Evolutionary conservation across 768 basidiomycete genomes (phyloP), one percentile per base, ranked within the genome.

Genomic region (Coprinopsis marcescibilis): DNA sequence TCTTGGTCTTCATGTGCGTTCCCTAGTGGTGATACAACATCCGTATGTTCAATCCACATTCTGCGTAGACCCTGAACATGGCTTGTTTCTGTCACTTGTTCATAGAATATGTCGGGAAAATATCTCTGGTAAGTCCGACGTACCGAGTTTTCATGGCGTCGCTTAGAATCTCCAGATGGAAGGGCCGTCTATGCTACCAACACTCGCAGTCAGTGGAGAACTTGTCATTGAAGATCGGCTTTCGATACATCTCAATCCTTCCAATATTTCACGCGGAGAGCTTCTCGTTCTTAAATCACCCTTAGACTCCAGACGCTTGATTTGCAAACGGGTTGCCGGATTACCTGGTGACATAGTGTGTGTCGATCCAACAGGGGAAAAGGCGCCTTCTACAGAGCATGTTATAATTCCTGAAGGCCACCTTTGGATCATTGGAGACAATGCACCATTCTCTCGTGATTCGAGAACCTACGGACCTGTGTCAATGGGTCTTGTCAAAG

Each of bases 381-480:
- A 67, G 40, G 81, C 78, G 7, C 78, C 82, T 8, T 80, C 81
- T 10, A 73, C 72, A 13, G 85, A 85, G 50, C 88, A 91, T 56
- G 75, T 94, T 13, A 59, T 81, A 21, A 67, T 97, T 8, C 95
- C 95, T 1, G 77, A 76, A 56, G 90, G 92, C 2, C 87, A 95
- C 61, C 63, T 95, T 19, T 97, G 95, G 95, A 71, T 95, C 24
- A 77, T 71, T 41, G 96, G 95, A 19, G 95, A 99, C 67, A 99
- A 98, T 58, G 70, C 85, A 34, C 71, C 78, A 20, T 73, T 71
- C 53, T 93, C 92, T 27, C 80, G 81, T 12, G 95, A 99, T 67
- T 97, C 95, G 10, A 75, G 95, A 47, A 65, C 71, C n/a, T 96
- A 96, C 67, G 96, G 95, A 0, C 95, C 95, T 19, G 83, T 98